phyloP scores from a whole-genome alignment of 2,329 filamentous ascomycete genomes.

The Phoma sp. region DNA sequence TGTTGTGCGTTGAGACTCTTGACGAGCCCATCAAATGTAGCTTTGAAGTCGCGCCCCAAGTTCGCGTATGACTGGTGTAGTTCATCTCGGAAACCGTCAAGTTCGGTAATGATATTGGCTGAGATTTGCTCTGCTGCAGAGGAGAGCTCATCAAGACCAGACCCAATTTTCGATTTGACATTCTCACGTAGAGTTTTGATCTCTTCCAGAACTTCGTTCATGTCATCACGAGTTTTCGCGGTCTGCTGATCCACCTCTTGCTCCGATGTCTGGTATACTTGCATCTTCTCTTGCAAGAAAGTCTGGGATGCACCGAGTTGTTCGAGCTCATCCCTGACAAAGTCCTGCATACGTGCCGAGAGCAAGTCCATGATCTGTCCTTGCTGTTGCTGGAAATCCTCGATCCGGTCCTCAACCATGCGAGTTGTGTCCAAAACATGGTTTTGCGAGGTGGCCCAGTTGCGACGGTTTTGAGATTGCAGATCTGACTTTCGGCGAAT shows the following conservation, averaged over 20 bases:
- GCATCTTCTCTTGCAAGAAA: conserved; percentile 73
- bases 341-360: conserved; percentile 75
- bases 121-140: conserved; percentile 87
- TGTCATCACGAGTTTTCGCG: conserved; percentile 75
- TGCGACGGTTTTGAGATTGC: conserved; percentile 77
- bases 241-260: conserved; percentile 73
- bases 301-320: conserved; percentile 74
- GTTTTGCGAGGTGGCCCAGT: conserved; percentile 78
- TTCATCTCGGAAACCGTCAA: conserved; percentile 81
- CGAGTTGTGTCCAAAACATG: conserved; percentile 79
- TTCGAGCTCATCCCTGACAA: conserved; percentile 76
- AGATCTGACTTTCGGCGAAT: conserved; percentile 84
- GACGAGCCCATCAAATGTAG: conserved; percentile 81
- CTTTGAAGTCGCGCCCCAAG: conserved; percentile 85
- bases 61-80: conserved; percentile 84
- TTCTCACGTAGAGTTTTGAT: conserved; percentile 89
- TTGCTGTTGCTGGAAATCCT: conserved; percentile 76
- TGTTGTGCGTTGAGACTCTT: conserved; percentile 79
- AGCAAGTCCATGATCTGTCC: conserved; percentile 72
- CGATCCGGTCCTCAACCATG: conserved; percentile 77
- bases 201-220: conserved; percentile 90
- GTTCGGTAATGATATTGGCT: conserved; percentile 84
- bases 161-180: conserved; percentile 84
- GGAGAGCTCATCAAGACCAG: conserved; percentile 83
- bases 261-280: conserved; percentile 72